Evolutionary conservation across 2,329 filamentous ascomycete genomes (phyloP), one percentile per base, ranked within the genome.

Genomic region (Plectosphaerella cucumerina): DNA sequence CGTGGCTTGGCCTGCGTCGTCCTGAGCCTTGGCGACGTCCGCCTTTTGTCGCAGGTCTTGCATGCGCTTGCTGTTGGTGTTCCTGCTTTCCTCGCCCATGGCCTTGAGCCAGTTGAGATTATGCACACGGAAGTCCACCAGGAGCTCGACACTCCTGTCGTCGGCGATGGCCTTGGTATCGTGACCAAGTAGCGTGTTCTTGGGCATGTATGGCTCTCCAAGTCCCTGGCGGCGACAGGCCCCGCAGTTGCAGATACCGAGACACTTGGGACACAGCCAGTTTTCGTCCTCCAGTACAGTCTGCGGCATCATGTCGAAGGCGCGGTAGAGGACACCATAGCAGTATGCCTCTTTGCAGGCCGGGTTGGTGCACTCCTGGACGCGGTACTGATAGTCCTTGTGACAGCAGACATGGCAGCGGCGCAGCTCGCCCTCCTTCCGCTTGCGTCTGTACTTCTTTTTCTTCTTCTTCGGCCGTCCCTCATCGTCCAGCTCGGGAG

Each of bases 121-220:
- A 49, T 95, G 93, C 39, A 89, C 77, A 22, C 89, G 85, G 67
- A 97, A 97, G 64, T 97, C 91, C 9, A 97, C 90, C 20, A 97
- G 78, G 21, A 85, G 86, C 66, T 97, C 93, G 6, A 96, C 84
- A 61, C 92, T 97, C 53, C 94, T 85, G 48, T 89, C 87, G 68
- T 99, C 94, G 2, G 94, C 93, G 46, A 97, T 85, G 33, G 88
- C 87, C 49, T 85, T 88, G 0, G 94, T 99, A 59, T 97, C 91
- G 60, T 97, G 91, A 0, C 94, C 94, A 2, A 97, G 80, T 1
- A 93, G 75, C 1, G 91, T 96, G 51, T 87, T 90, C 61, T 90
- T 94, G 0, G 94, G 94, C 48, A 88, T 83, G 62, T 96, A 96
- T 0, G 92, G 89, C 5, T 76, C 78, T 60, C 88, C 88, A n/a